Base-by-base conservation (phyloP, 768 basidiomycete species). In the Hygrocybe coccinea region DNA sequence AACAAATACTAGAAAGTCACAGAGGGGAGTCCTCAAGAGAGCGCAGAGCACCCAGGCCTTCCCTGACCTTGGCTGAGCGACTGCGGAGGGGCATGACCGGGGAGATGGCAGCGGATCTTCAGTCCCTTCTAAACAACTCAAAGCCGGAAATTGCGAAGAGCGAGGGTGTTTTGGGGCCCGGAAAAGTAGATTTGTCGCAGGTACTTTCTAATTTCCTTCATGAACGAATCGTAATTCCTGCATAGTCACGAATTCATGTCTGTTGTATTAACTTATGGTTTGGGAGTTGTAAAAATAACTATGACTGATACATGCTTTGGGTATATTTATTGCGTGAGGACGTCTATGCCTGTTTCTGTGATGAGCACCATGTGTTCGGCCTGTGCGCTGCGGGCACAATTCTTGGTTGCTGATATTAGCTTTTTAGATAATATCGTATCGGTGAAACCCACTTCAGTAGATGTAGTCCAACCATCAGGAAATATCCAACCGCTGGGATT, bases 381-480 rank as follows among this genome's bases (percentile, higher is more conserved):
- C 69, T 93, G 91, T 2, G 92, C 91, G 52, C 84, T 81, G 24
- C 91, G 78, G 1, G 87, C 89, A 49, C 89, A 89, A 54, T 86
- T 87, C 89, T 92, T 46, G 56, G 37, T 33, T 29, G 7, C 47
- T 46, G 14, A 45, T 19, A 48, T 24, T 2, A 22, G 22, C 15
- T 22, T 15, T 15, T 10, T 12, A 29, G 9, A 15, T 34, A 24
- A 33, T 17, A 43, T 41, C 29, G 55, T 14, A 54, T 7, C n/a
- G 38, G 17, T 15, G 1, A 10, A 8, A 56, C 81, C 52, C 64
- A 84, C 93, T 75, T 89, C 85, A 0, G 92, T 93, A 0, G 89
- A 88, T n/a, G 87, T 84, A 2, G 91, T 93, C 94, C 94, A 95
- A 22, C 89, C 91, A 65, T 95, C 94, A 2, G 89, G 89, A 68